Evolutionary conservation across 2,329 filamentous ascomycete genomes (phyloP).

Genomic region (Aspergillus neotritici): DNA sequence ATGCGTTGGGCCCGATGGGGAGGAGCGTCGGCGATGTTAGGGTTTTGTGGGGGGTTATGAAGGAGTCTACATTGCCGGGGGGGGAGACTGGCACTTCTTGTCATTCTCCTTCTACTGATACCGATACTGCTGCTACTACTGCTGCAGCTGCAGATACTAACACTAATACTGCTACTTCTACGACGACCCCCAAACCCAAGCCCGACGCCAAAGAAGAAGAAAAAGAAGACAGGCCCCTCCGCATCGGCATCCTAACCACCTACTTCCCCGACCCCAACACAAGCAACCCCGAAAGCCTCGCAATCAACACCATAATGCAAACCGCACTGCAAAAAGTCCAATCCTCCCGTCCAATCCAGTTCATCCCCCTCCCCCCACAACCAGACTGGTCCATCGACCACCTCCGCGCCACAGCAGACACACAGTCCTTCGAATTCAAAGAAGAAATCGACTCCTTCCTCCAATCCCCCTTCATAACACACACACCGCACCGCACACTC

Average conservation of each 20-base stretch:
- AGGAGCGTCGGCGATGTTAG: conserved; percentile 33
- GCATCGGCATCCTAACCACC: conserved; percentile 1
- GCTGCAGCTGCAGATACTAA: no score
- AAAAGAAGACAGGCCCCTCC: not conserved
- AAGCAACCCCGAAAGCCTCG: conserved; percentile 23
- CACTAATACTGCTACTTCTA: no score
- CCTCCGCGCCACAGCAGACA: conserved; percentile 48
- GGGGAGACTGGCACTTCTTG: no score
- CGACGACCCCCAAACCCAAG: no score
- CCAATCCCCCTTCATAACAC: conserved; percentile 24
- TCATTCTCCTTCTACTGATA: no score
- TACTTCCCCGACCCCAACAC: not conserved
- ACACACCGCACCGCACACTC: conserved; percentile 34
- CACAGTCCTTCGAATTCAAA: conserved; percentile 57
- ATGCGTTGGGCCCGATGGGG: conserved; percentile 52
- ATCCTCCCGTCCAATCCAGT: conserved; percentile 16
- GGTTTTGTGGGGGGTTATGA: conserved; percentile 25
- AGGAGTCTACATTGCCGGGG: not conserved
- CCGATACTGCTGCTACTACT: no score
- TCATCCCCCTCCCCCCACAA: conserved; percentile 48
- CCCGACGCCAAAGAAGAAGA: not conserved
- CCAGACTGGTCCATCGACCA: conserved; percentile 12
- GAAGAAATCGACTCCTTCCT: conserved; percentile 54
- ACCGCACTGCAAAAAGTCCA: conserved; percentile 31
- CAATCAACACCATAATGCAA: conserved; percentile 51